Conservation (phyloP, 106 monocot species). For the Dioscorea dumetorum region DNA sequence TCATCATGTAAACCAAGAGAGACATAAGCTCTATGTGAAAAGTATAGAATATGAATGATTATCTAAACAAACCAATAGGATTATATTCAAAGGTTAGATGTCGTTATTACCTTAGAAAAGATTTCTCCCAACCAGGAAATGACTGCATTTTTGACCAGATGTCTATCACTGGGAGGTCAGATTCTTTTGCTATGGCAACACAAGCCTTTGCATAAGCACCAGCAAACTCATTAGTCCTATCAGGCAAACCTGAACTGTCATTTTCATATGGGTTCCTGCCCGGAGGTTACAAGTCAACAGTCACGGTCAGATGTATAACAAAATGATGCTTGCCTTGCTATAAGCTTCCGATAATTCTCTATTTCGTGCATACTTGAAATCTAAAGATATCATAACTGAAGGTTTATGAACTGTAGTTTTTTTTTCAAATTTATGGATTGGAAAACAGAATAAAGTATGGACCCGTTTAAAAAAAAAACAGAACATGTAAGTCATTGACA, state of each 20-base stretch:
- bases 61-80: background rate
- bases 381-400: background rate
- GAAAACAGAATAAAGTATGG: no score
- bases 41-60: background rate
- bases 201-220: constrained; percentile 73
- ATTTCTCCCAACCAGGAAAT: constrained; percentile 62
- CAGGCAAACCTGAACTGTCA: constrained; percentile 49
- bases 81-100: background rate
- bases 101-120: constrained; percentile 37
- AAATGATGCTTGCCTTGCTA: no score
- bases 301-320: no score
- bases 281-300: no score
- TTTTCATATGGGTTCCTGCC: constrained; percentile 48
- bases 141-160: constrained; percentile 89
- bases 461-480: no score
- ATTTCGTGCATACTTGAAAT: background rate
- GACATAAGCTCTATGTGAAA: background rate
- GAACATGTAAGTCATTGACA: no score
- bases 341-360: no score
- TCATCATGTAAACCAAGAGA: background rate
- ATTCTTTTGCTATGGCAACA: constrained; percentile 46
- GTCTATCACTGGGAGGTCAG: constrained; percentile 50
- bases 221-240: constrained; percentile 79
- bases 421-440: no score
- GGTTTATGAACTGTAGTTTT: no score